These are phyloP conservation scores for Cylindrotheca fusiformis DNA, from an alignment of 108 stramenopile genomes.

Conservation along the genomic window DNA sequence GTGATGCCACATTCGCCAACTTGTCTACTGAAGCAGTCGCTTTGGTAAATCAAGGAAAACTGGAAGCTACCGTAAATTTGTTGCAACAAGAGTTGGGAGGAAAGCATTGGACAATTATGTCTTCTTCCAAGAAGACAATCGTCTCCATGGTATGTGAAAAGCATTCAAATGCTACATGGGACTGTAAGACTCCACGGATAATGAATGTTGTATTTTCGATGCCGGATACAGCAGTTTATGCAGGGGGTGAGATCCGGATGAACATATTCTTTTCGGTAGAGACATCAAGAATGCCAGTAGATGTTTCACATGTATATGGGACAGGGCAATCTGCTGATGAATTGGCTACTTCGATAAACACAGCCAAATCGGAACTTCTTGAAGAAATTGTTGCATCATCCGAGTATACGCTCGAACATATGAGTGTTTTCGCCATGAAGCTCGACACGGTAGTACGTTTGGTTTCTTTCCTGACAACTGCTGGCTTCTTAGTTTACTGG, in stretches of 20 bases:
- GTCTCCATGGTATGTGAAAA: conserved; percentile 49
- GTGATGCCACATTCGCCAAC: conserved; percentile 32
- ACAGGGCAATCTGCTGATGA: neutral
- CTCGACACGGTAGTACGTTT: conserved; percentile 44
- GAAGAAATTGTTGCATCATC: conserved; percentile 48
- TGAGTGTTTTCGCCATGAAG: conserved; percentile 37
- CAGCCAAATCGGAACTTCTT: conserved; percentile 1
- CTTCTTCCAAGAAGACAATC: conserved; percentile 35
- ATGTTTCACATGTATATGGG: neutral
- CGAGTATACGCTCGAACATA: conserved; percentile 45
- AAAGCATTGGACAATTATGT: conserved; percentile 46
- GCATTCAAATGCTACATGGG: conserved; percentile 28
- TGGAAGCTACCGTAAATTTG: conserved; percentile 43
- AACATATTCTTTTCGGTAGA: conserved; percentile 31
- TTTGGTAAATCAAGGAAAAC: conserved; percentile 48
- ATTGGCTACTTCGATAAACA: neutral
- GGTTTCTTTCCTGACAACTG: conserved; percentile 37
- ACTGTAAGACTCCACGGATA: conserved; percentile 46
- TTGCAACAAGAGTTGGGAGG: conserved; percentile 30
- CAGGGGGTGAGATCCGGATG: conserved; percentile 49
- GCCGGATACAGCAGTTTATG: conserved; percentile 32
- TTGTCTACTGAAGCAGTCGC: conserved; percentile 48
- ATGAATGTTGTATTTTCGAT: conserved; percentile 61
- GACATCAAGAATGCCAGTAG: neutral
- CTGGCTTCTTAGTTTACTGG: conserved; percentile 62